Evolutionary conservation across 805 yeast genomes (phyloP).

Genomic region (Brettanomyces custersianus): DNA sequence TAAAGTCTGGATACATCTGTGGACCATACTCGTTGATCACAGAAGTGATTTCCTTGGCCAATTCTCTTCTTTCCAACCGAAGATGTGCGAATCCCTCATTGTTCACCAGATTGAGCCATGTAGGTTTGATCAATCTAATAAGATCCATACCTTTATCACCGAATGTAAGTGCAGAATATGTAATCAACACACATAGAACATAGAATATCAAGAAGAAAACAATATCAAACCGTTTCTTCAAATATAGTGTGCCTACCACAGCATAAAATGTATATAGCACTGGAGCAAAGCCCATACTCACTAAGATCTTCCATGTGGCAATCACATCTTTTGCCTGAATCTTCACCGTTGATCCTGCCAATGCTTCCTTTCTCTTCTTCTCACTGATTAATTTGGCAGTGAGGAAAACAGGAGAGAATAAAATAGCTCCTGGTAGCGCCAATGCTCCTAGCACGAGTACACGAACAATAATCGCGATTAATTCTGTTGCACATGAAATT

Average conservation of each 20-base stretch:
- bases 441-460: conserved; percentile 48
- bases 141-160: conserved; percentile 94
- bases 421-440: conserved; percentile 79
- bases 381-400: conserved; percentile 68
- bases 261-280: conserved; percentile 77
- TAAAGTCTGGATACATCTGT: conserved; percentile 78
- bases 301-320: conserved; percentile 94
- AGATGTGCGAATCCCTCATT: conserved; percentile 51
- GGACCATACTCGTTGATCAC: conserved; percentile 78
- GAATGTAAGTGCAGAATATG: conserved; percentile 82
- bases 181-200: conserved; percentile 58
- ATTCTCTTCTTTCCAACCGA: conserved; percentile 48
- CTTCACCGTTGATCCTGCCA: conserved; percentile 82
- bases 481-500: conserved; percentile 15
- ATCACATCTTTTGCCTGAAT: conserved; percentile 88
- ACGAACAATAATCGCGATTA: conserved; percentile 28
- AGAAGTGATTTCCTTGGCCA: conserved; percentile 69
- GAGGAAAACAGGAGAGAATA: conserved; percentile 83
- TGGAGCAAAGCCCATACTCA: conserved; percentile 85
- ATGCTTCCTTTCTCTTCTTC: conserved; percentile 66
- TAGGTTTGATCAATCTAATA: conserved; percentile 73
- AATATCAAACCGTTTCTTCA: conserved; percentile 22
- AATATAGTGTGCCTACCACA: conserved; percentile 38
- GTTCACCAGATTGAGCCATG: conserved; percentile 55
- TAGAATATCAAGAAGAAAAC: conserved; percentile 43